phyloP scores from a whole-genome alignment of 78 protist genomes.

The Dictyostelium citrinum region DNA sequence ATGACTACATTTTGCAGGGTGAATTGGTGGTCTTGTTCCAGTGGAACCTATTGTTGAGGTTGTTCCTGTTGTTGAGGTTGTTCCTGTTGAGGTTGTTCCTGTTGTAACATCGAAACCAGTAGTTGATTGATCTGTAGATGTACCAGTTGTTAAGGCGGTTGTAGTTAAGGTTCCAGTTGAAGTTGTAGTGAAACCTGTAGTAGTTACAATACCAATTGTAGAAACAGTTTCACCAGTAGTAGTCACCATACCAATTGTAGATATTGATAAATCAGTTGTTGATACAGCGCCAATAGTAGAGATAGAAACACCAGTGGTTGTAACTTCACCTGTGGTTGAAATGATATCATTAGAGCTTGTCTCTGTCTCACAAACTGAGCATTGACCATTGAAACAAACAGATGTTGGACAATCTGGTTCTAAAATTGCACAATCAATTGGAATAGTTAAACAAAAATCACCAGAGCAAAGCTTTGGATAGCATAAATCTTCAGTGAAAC shows the following conservation, averaged over 20 bases:
- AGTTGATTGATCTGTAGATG: neutral
- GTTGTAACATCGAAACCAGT: neutral
- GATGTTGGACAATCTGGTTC: neutral
- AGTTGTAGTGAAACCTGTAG: neutral
- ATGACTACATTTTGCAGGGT: neutral
- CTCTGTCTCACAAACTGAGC: neutral
- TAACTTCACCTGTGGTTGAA: neutral
- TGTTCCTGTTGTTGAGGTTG: neutral
- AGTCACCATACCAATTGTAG: neutral
- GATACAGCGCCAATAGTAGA: neutral
- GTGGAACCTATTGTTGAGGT: neutral
- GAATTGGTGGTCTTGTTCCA: neutral
- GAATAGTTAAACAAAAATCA: neutral
- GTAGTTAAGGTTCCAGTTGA: too few species aligned
- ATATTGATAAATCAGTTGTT: neutral
- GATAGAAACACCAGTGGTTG: neutral
- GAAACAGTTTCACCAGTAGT: neutral
- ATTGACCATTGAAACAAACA: neutral
- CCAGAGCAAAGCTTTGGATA: neutral
- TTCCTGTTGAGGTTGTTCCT: neutral
- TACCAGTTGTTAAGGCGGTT: neutral
- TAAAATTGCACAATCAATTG: neutral
- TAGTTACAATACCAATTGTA: neutral
- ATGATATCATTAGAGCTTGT: neutral
- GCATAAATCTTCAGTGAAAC: neutral